Percentiles rank a stretch among this genome's conserved stretches.
Conservation (phyloP, 331 rosid genomes). For the Dryas integrifolia region DNA sequence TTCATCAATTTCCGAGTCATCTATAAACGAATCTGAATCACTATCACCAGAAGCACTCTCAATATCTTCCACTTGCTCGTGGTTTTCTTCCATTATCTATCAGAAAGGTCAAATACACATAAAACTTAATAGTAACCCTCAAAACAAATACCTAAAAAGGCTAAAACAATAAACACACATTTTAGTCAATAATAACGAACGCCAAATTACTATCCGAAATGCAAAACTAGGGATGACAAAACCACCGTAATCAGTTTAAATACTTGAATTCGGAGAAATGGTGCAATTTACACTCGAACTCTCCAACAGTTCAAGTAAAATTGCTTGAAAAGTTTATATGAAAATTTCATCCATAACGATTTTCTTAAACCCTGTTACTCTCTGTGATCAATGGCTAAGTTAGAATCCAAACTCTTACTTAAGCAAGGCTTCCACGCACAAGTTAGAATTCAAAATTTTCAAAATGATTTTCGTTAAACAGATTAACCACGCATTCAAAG, state of each 20-base stretch:
- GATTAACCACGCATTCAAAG: not conserved
- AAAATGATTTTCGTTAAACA: not conserved
- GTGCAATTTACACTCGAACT: too few species aligned
- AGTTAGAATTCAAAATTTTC: not conserved
- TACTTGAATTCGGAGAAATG: not conserved
- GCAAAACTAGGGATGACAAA: not conserved
- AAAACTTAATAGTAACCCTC: not conserved
- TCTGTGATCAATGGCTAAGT: not conserved
- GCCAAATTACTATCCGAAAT: not conserved
- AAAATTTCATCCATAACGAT: not conserved
- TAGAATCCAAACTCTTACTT: not conserved
- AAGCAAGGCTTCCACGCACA: not conserved
- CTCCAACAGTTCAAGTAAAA: not conserved
- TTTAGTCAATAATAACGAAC: not conserved
- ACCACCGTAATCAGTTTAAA: not conserved
- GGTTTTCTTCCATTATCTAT: constrained; percentile 5
- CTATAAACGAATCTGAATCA: constrained; percentile 45
- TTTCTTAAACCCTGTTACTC: not conserved
- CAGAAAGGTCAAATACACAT: not conserved
- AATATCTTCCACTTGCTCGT: constrained; percentile 48
- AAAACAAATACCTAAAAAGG: not conserved
- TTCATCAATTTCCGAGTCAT: constrained; percentile 62
- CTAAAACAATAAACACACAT: not conserved
- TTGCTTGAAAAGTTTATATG: not conserved
- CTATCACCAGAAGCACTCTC: constrained; percentile 51